phyloP scores from a whole-genome alignment of 2,329 filamentous ascomycete species.

The Penicillium sp. region DNA sequence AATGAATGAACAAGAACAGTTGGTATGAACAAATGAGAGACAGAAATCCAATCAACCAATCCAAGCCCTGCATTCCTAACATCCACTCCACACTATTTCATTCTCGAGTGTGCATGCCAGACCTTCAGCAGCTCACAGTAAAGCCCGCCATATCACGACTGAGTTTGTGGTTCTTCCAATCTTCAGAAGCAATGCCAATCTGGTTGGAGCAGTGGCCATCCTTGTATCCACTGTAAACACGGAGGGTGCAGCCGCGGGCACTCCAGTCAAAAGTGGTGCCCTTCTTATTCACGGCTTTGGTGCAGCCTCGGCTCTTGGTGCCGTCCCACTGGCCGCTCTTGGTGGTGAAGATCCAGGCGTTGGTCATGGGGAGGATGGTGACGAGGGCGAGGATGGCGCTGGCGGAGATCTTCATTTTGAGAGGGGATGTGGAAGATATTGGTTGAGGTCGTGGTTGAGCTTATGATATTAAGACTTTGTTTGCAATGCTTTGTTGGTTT shows the following conservation, averaged over 20 bases:
- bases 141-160: constrained; percentile 8
- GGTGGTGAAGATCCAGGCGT: constrained; percentile 18
- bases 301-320: constrained; percentile 6
- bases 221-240: constrained; percentile 9
- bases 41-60: too few species aligned
- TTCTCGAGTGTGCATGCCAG: too few species aligned
- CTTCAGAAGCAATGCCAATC: constrained; percentile 13
- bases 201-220: constrained; percentile 3
- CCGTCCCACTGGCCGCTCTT: constrained; percentile 14
- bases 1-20: too few species aligned
- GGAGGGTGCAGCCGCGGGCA: constrained; percentile 7
- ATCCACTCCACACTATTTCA: too few species aligned
- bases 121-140: constrained; percentile 6
- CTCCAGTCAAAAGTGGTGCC: constrained; percentile 12
- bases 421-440: neutral
- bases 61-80: too few species aligned
- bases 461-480: neutral
- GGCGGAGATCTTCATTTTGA: constrained; percentile 16
- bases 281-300: constrained; percentile 2
- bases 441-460: too few species aligned
- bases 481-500: neutral
- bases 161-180: constrained; percentile 11
- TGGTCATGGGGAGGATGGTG: constrained; percentile 13
- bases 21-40: too few species aligned
- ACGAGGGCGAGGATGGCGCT: constrained; percentile 7